Evolutionary conservation across 192 early-diverging fungal genomes (phyloP), one percentile per base, ranked within the genome.

Genomic region (Coemansia sp.): DNA sequence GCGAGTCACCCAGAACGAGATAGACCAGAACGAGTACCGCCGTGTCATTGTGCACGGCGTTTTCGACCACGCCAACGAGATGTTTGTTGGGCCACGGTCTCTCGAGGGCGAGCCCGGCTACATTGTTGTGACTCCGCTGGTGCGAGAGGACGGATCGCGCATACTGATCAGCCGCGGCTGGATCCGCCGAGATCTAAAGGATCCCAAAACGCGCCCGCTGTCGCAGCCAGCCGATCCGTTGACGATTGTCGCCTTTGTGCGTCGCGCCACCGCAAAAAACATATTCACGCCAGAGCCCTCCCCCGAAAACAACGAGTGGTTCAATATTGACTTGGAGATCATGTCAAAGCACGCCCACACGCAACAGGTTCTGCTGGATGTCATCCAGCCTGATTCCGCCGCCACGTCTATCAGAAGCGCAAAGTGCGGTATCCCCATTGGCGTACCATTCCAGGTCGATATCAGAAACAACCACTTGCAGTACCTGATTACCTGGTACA

Each of bases 401-500:
- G 35, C 70, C 0, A 56, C 65, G 0, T 29, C 73, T 13, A 70
- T 82, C 11, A 43, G 70, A 32, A 68, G 62, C 61, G 43, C 68
- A 19, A 66, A 85, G 22, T 75, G 77, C 23, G 87, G 89, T 15
- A 82, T 91, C 50, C 95, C 95, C 2, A 76, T 93, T 10, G 88
- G 89, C 46, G 83, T 88, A 46, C 86, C 85, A 6, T 81, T 88
- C 35, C 81, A 83, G 35, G 86, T 94, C 35, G 89, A 92, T 50
- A 85, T 95, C 57, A 83, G 88, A 23, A 97, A 97, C 70, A 87
- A 89, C 64, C 95, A 97, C 67, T 72, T 93, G 32, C 87, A 90
- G 69, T 97, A 97, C 62, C 84, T 90, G 13, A 81, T 95, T 32
- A 97, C 95, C 32, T 97, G 95, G 95, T 96, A 88, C 57, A 75